Base-by-base conservation (phyloP, 345 rosid genomes). In the Passiflora organensis region DNA sequence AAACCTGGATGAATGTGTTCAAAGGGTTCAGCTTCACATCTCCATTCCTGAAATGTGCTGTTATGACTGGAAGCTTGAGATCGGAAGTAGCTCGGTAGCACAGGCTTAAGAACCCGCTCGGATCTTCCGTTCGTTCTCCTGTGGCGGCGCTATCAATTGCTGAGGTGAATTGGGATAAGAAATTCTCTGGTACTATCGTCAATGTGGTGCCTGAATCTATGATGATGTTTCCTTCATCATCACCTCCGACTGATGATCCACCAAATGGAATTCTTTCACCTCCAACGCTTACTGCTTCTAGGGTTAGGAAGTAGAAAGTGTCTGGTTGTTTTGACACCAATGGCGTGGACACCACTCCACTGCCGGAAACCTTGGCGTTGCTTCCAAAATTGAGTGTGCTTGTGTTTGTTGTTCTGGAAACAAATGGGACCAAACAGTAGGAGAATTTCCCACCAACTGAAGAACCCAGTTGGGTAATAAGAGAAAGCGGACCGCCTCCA, bases 191-290 rank as follows among this genome's bases (percentile, higher is more conserved):
- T 0, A 77, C 46, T 0, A 83, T 5, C 0, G 87, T 86, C 25
- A 73, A 43, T 4, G 95, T 79, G 10, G 82, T 81, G 9, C 96
- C 88, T 0, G 88, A 85, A 58, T 88, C 94, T 16, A 82, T 72
- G 32, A 85, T 77, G 16, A 79, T 79, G 73, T 82, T 81, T 10
- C 86, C 87, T 2, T 54, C 43, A 12, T 19, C 19, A 13, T 20
- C 1, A 56, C 51, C 70, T 5, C 23, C 42, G n/a, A 6, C 41
- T 13, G 70, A 15, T 32, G 71, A 67, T 15, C 67, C 76, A 16
- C 41, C 19, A 38, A 74, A 72, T 0, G 51, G 21, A 13, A 80
- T 63, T 55, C 53, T 69, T 14, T 46, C 32, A 18, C 5, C 45
- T 6, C 74, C 86, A 2, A 83, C 81, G 23, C 77, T 76, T 51